Percentiles rank a stretch among this genome's conserved stretches.
These are phyloP conservation scores for Pyrenochaeta sp. DNA, from an alignment of 2,329 filamentous ascomycete species.

Conservation along the genomic window DNA sequence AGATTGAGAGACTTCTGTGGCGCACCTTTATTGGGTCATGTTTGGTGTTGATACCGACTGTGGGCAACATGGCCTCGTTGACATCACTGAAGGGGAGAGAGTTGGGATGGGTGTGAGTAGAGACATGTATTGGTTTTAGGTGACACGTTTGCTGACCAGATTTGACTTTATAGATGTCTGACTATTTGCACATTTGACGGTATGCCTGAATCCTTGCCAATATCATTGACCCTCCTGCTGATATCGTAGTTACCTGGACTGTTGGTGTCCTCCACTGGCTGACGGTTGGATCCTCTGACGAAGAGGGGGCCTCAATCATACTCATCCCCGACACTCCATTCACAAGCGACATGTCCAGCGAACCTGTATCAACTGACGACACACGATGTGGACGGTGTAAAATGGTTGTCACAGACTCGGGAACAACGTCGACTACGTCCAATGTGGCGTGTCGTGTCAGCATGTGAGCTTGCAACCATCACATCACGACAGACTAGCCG, in stretches of 20 bases:
- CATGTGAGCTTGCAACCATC: neutral
- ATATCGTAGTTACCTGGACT: conserved; percentile 45
- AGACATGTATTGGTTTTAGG: neutral
- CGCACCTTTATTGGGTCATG: conserved; percentile 45
- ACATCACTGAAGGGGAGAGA: conserved; percentile 44
- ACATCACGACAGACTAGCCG: neutral
- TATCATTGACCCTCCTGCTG: neutral
- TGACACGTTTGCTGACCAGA: neutral
- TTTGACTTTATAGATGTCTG: conserved; percentile 41
- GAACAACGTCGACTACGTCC: neutral
- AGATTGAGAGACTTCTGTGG: conserved; percentile 37
- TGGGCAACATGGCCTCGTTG: conserved; percentile 48
- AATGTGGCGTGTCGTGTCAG: neutral
- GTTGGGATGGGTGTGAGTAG: conserved; percentile 41
- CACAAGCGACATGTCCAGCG: conserved; percentile 7
- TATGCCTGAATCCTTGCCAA: conserved; percentile 28
- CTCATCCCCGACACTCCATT: conserved; percentile 14
- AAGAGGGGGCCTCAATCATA: conserved; percentile 16
- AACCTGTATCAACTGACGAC: neutral
- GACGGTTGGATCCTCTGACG: conserved; percentile 37
- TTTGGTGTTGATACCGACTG: conserved; percentile 50
- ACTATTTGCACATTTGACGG: conserved; percentile 52
- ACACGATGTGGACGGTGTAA: neutral
- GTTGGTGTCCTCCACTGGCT: conserved; percentile 47
- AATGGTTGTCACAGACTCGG: neutral